Conservation (phyloP, 805 yeast genomes). For the Spathaspora arborariae region DNA sequence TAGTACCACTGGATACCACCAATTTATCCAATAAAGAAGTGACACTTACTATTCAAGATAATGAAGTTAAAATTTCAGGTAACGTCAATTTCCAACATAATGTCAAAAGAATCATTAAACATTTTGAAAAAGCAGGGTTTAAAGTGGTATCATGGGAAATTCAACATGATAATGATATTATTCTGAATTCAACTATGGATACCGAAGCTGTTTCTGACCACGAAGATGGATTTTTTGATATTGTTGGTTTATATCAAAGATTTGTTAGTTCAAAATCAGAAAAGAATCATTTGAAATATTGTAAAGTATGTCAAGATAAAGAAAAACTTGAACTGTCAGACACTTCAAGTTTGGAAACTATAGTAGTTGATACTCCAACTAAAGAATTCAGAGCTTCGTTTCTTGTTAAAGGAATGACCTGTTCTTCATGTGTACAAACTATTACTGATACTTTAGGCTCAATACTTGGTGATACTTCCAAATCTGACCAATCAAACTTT, state of each 20-base stretch:
- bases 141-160: slow-evolving; percentile 33
- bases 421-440: slow-evolving; percentile 33
- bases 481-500: slow-evolving; percentile 25
- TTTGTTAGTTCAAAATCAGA: slow-evolving; percentile 14
- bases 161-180: slow-evolving; percentile 14
- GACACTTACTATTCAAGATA: slow-evolving; percentile 15
- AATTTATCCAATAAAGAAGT: slow-evolving; percentile 4
- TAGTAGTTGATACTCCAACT: slow-evolving; percentile 17
- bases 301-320: slow-evolving; percentile 37
- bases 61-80: slow-evolving; percentile 25
- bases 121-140: slow-evolving; percentile 35
- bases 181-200: slow-evolving; percentile 16
- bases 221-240: slow-evolving; percentile 14
- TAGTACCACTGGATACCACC: slow-evolving; percentile 3
- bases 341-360: slow-evolving; percentile 20
- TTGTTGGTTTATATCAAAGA: slow-evolving; percentile 13
- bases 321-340: slow-evolving; percentile 11
- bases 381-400: slow-evolving; percentile 46
- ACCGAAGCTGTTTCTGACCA: slow-evolving; percentile 18
- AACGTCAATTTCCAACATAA: slow-evolving; percentile 3
- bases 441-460: slow-evolving; percentile 27
- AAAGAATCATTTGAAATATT: slow-evolving; percentile 37
- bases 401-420: slow-evolving; percentile 46
- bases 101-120: slow-evolving; percentile 21
- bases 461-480: slow-evolving; percentile 9